phyloP scores from a whole-genome alignment of 805 yeast species.

The Lachancea fermentati region DNA sequence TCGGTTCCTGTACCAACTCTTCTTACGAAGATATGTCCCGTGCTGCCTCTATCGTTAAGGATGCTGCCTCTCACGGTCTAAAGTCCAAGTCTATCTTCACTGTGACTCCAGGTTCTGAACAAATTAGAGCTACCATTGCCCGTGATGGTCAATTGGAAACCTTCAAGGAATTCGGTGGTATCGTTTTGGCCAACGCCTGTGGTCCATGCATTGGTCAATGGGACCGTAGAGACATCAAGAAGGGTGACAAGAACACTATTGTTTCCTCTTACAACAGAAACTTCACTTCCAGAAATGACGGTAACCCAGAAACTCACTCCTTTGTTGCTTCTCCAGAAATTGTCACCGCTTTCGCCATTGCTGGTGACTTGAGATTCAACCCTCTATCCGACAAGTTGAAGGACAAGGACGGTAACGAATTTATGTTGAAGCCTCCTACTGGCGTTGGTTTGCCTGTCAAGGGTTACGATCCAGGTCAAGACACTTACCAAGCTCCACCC shows the following conservation, averaged over 20 bases:
- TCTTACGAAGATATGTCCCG: slow-evolving; percentile 98
- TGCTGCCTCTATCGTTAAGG: slow-evolving; percentile 85
- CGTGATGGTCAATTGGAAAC: slow-evolving; percentile 90
- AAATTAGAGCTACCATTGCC: slow-evolving; percentile 95
- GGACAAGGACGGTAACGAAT: slow-evolving; percentile 85
- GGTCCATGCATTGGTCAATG: slow-evolving; percentile 99
- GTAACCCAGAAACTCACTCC: slow-evolving; percentile 96
- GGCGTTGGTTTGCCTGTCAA: slow-evolving; percentile 86
- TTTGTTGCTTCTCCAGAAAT: slow-evolving; percentile 96
- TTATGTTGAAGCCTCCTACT: slow-evolving; percentile 78
- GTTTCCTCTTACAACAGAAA: slow-evolving; percentile 97
- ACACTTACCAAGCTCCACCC: slow-evolving; percentile 98
- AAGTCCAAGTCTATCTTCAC: slow-evolving; percentile 88
- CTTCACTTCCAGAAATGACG: slow-evolving; percentile 96
- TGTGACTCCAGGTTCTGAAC: slow-evolving; percentile 98
- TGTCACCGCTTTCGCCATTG: slow-evolving; percentile 90
- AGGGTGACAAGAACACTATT: slow-evolving; percentile 94
- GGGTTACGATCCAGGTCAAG: slow-evolving; percentile 91
- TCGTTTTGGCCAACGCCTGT: slow-evolving; percentile 95
- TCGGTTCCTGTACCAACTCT: slow-evolving; percentile 98
- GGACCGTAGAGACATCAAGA: slow-evolving; percentile 91
- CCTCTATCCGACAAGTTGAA: slow-evolving; percentile 86
- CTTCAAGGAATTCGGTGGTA: slow-evolving; percentile 87
- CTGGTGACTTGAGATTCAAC: slow-evolving; percentile 95
- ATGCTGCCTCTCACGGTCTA: slow-evolving; percentile 87